These are phyloP conservation scores for Dactylella cylindrospora DNA, from an alignment of 2,329 filamentous ascomycete genomes.

Conservation along the genomic window DNA sequence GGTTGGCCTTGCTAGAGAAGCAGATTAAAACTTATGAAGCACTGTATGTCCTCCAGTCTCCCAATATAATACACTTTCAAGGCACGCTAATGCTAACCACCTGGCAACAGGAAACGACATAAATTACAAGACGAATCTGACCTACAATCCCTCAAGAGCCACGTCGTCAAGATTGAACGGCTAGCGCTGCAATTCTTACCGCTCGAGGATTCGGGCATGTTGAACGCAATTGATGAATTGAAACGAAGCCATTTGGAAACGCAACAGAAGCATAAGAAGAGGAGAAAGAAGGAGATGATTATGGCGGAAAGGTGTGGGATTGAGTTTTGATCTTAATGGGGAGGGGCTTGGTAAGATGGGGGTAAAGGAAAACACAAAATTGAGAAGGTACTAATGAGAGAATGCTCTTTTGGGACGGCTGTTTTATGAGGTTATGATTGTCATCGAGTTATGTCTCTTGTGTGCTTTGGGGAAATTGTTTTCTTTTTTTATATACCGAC, in stretches of 20 bases:
- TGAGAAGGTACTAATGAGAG: constrained; percentile 1
- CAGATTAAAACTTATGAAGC: constrained; percentile 32
- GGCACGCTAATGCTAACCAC: not conserved
- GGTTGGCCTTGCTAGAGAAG: constrained; percentile 28
- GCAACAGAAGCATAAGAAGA: constrained; percentile 42
- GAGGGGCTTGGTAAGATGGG: too few relatives aligned
- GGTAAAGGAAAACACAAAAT: too few relatives aligned
- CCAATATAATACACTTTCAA: not conserved
- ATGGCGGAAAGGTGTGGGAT: constrained; percentile 36
- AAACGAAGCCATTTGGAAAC: constrained; percentile 39
- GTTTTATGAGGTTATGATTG: constrained; percentile 13
- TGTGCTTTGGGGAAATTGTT: constrained; percentile 3
- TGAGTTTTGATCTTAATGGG: constrained; percentile 33
- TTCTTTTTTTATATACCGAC: not conserved
- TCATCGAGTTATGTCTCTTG: constrained; percentile 10
- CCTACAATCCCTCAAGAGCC: constrained; percentile 24
- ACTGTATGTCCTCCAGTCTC: constrained; percentile 17
- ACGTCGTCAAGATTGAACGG: constrained; percentile 40
- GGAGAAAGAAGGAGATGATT: constrained; percentile 37
- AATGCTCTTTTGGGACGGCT: not conserved
- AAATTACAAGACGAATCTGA: constrained; percentile 40
- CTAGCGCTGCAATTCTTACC: constrained; percentile 39
- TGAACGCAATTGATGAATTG: constrained; percentile 38
- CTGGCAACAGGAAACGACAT: constrained; percentile 28
- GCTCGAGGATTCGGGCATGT: constrained; percentile 39